Base-by-base conservation (phyloP, 352 stramenopile genomes). In the Phytopythium boreale region DNA sequence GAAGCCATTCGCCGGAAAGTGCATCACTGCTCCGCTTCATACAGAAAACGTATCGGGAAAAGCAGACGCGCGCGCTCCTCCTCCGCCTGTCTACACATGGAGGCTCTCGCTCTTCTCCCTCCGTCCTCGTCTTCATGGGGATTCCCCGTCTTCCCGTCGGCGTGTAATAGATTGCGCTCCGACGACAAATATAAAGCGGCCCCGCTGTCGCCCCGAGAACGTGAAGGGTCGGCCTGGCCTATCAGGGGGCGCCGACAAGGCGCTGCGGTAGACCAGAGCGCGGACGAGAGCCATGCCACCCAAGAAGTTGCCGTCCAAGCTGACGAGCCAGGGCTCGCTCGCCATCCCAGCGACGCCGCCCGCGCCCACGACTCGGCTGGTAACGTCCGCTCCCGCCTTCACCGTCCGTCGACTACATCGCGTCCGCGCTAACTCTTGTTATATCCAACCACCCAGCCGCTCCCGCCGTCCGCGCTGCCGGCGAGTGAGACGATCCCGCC, bases 231-330 rank as follows among this genome's bases (percentile, higher is more conserved):
- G 46, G 46, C 46, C 46, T 4, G 22, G 46, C n/a, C 43, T 17
- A 10, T 15, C 43, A 36, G 29, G 49, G 26, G 49, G n/a, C 4
- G 8, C 5, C 7, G 39, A 44, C 39, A n/a, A 9, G 20, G 1
- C 9, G 6, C 43, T n/a, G 39, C 14, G 4, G 43, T 29, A 5
- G 4, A 22, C 47, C 17, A 20, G 6, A 4, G 14, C 2, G 14
- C 24, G 12, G 24, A 10, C 24, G 24, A 36, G 47, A 20, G 43
- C 8, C 34, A 84, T 84, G 76, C 71, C 76, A 56, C 76, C 74
- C 55, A 77, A 78, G 59, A 78, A 78, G 62, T 56, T 56, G 61
- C 62, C 71, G 27, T 71, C 71, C 53, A 84, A 84, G 76, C 59
- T 73, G 7, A 62, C 71, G 44, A 27, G 52, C 20, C 74, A 76